phyloP scores from a whole-genome alignment of 2,329 filamentous ascomycete genomes.

The Tolypocladium capitatum region DNA sequence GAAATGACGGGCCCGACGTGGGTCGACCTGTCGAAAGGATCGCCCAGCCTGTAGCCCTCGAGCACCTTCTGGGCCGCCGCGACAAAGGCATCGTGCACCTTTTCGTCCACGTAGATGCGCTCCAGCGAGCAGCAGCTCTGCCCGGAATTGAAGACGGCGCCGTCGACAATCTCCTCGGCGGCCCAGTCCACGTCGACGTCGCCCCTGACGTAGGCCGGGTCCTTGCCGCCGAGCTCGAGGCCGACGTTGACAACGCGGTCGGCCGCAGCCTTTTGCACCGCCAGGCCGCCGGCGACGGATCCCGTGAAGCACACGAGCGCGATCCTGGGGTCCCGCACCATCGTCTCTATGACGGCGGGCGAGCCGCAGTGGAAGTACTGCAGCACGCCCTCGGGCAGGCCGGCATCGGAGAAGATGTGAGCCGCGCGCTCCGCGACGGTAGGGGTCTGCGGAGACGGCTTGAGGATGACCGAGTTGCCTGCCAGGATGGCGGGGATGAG shows the following conservation, averaged over 20 bases:
- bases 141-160: constrained; percentile 95
- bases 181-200: constrained; percentile 88
- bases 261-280: constrained; percentile 72
- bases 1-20: constrained; percentile 85
- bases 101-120: constrained; percentile 78
- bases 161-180: constrained; percentile 88
- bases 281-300: constrained; percentile 75
- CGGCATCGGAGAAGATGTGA: constrained; percentile 64
- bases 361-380: constrained; percentile 90
- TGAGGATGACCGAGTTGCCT: constrained; percentile 84
- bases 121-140: constrained; percentile 94
- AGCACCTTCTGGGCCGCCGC: constrained; percentile 68
- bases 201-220: constrained; percentile 74
- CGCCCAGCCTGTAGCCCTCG: constrained; percentile 71
- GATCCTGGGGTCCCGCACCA: constrained; percentile 66
- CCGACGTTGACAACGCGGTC: constrained; percentile 77
- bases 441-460: constrained; percentile 89
- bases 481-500: constrained; percentile 82
- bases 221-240: constrained; percentile 87
- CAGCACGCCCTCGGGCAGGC: constrained; percentile 69
- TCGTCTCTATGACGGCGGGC: constrained; percentile 58
- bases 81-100: constrained; percentile 73
- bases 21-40: constrained; percentile 66
- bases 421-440: constrained; percentile 78
- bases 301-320: constrained; percentile 86